phyloP scores from a whole-genome alignment of 1,139 yeast genomes.

The Lodderomyces jiufengensis region DNA sequence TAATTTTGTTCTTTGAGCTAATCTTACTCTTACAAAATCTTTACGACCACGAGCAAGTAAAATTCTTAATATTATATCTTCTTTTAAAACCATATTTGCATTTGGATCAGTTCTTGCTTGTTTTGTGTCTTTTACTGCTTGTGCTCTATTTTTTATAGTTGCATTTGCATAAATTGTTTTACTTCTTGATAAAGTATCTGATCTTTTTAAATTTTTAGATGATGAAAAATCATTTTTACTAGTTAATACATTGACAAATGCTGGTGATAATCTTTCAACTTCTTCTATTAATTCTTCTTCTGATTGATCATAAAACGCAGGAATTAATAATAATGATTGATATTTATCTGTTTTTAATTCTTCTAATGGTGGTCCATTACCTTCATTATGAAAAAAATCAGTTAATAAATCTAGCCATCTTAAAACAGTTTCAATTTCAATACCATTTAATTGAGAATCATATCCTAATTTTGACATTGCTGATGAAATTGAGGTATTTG shows the following conservation, averaged over 20 bases:
- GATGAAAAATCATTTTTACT: constrained; percentile 38
- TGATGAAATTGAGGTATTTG: constrained; percentile 39
- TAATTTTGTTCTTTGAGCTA: constrained; percentile 59
- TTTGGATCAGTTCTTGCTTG: constrained; percentile 54
- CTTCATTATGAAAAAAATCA: constrained; percentile 77
- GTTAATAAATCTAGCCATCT: constrained; percentile 68
- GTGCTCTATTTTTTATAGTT: constrained; percentile 55
- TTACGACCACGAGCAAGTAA: constrained; percentile 44
- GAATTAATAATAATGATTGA: constrained; percentile 61
- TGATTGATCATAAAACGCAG: constrained; percentile 64
- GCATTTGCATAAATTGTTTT: constrained; percentile 74
- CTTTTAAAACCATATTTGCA: constrained; percentile 55
- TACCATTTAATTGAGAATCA: constrained; percentile 53
- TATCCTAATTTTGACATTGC: constrained; percentile 22
- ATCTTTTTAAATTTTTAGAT: constrained; percentile 13
- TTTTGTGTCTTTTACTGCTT: constrained; percentile 48
- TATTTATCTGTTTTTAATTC: constrained; percentile 62
- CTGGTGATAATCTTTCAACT: constrained; percentile 56
- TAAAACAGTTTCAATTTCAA: constrained; percentile 67
- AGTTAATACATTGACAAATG: constrained; percentile 46
- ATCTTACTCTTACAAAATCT: constrained; percentile 48
- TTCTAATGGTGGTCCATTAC: constrained; percentile 75
- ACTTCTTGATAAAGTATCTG: constrained; percentile 58
- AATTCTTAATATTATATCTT: constrained; percentile 65
- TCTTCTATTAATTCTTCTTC: constrained; percentile 50